These are phyloP conservation scores for Peltaster fructicola DNA, from an alignment of 2,329 filamentous ascomycete genomes.

Conservation along the genomic window DNA sequence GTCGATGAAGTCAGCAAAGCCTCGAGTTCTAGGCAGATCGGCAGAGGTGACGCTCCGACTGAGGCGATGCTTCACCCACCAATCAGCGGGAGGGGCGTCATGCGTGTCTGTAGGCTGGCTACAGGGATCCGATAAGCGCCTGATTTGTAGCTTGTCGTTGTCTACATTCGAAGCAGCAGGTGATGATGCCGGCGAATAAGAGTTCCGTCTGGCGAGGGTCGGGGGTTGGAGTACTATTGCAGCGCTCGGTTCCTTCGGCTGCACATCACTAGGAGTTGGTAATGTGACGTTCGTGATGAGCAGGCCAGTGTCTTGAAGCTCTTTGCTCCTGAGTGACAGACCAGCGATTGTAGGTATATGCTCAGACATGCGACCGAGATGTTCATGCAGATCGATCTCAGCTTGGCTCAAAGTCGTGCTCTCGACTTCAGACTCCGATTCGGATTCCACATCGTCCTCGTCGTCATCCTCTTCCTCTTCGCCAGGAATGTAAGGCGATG, in stretches of 20 bases:
- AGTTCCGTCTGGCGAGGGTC: no score
- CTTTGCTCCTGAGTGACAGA: background rate
- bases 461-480: no score
- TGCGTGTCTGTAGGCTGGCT: no score
- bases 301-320: background rate
- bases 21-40: slow-evolving; percentile 7
- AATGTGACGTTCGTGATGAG: background rate
- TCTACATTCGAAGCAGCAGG: no score
- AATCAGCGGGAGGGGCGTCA: no score
- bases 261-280: background rate
- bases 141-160: no score
- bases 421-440: slow-evolving; percentile 6
- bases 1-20: background rate
- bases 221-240: slow-evolving; percentile 11
- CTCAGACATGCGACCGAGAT: slow-evolving; percentile 13
- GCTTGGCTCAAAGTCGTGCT: slow-evolving; percentile 32
- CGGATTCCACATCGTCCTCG: slow-evolving; percentile 1
- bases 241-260: background rate
- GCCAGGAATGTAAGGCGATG: slow-evolving; percentile 5
- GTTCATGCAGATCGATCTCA: slow-evolving; percentile 20
- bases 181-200: no score
- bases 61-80: slow-evolving; percentile 18
- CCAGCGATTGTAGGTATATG: slow-evolving; percentile 1
- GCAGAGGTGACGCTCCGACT: slow-evolving; percentile 19
- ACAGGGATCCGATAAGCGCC: no score